Percentiles rank a stretch among this genome's conserved stretches.
Evolutionary conservation across 371 early-diverging fungal species (phyloP).

Genomic region (Rhizomucor pusillus): DNA sequence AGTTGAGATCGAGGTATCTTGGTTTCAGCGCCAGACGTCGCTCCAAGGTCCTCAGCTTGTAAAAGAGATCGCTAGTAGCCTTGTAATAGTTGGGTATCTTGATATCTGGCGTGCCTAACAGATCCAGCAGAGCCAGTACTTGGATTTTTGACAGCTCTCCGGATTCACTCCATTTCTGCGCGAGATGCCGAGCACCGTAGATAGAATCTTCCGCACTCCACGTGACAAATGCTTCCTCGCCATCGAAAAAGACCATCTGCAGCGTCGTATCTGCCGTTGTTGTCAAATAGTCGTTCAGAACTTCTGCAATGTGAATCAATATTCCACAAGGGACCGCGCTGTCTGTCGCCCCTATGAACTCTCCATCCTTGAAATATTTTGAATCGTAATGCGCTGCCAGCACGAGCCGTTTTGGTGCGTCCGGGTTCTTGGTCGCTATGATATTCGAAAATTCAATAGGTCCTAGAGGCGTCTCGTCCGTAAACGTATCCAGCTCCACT

Average conservation of each 20-base stretch:
- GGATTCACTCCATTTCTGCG: conserved; percentile 41
- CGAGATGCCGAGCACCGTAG: conserved; percentile 78
- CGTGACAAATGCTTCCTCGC: conserved; percentile 88
- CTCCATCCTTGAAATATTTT: conserved; percentile 62
- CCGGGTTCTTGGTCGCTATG: conserved; percentile 81
- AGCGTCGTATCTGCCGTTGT: conserved; percentile 55
- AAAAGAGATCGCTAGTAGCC: conserved; percentile 60
- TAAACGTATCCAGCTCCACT: conserved; percentile 80
- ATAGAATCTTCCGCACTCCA: conserved; percentile 85
- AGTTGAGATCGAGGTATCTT: conserved; percentile 38
- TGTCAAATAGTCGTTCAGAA: conserved; percentile 15
- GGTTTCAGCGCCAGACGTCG: conserved; percentile 33
- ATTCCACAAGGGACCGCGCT: conserved; percentile 87
- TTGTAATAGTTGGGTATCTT: conserved; percentile 60
- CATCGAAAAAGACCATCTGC: conserved; percentile 95
- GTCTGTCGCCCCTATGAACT: conserved; percentile 85
- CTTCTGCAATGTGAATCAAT: conserved; percentile 78
- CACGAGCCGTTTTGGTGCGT: conserved; percentile 69
- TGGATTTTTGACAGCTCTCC: conserved; percentile 71
- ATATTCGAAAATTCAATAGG: conserved; percentile 79
- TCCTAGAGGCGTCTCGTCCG: conserved; percentile 74
- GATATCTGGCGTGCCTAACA: conserved; percentile 66
- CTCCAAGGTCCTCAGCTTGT: conserved; percentile 48
- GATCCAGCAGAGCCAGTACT: conserved; percentile 83
- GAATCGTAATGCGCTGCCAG: conserved; percentile 94